Evolutionary conservation across 192 early-diverging fungal genomes (phyloP).

Genomic region (Mortierella claussenii): DNA sequence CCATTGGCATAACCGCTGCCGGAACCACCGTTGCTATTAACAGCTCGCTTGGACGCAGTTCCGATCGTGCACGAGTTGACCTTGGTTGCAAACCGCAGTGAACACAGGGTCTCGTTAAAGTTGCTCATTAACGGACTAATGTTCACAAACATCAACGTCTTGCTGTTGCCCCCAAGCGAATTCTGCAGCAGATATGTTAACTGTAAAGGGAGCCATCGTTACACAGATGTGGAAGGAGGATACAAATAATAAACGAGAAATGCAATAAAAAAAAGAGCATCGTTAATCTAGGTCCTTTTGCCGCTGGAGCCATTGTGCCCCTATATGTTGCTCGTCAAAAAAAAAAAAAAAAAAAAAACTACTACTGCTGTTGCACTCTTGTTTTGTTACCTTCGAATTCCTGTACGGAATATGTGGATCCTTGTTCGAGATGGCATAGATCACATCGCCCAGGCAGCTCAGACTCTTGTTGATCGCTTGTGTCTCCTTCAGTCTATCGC

Average conservation of each 20-base stretch:
- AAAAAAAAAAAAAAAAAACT: neutral
- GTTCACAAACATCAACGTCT: slow-evolving; percentile 99
- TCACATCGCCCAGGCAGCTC: slow-evolving; percentile 91
- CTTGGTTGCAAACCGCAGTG: slow-evolving; percentile 95
- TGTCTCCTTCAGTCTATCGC: slow-evolving; percentile 91
- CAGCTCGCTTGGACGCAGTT: slow-evolving; percentile 65
- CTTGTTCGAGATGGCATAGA: slow-evolving; percentile 82
- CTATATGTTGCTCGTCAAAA: no score
- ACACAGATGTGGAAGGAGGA: no score
- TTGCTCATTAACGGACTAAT: slow-evolving; percentile 84
- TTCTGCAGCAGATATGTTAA: slow-evolving; percentile 79
- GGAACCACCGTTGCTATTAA: no score
- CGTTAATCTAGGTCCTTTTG: neutral
- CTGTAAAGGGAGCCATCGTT: slow-evolving; percentile 50
- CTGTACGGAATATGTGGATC: slow-evolving; percentile 91
- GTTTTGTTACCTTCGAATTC: slow-evolving; percentile 84
- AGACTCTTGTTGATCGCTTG: slow-evolving; percentile 97
- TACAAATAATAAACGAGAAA: slow-evolving; percentile 12
- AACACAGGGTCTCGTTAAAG: slow-evolving; percentile 88
- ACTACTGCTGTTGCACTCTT: neutral
- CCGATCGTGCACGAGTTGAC: slow-evolving; percentile 93
- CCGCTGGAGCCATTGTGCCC: neutral
- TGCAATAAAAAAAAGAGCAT: neutral
- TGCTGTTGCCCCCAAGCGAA: slow-evolving; percentile 89
- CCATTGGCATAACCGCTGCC: neutral